These are phyloP conservation scores for Lasiodiplodia sp. DNA, from an alignment of 2,329 filamentous ascomycete genomes.

Conservation along the genomic window DNA sequence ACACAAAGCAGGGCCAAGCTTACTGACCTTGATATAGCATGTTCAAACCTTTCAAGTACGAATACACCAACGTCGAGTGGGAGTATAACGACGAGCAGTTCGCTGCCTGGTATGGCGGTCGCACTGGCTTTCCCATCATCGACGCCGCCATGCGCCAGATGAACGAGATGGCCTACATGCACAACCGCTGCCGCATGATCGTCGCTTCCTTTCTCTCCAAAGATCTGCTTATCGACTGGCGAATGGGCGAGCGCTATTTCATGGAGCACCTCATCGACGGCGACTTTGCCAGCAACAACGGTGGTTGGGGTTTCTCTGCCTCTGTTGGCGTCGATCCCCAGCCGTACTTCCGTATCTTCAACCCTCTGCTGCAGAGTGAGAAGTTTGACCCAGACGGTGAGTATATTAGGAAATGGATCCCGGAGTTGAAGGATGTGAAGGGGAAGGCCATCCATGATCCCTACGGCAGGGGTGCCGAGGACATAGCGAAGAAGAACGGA, in stretches of 20 bases:
- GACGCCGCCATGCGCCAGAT: conserved; percentile 88
- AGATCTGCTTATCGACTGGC: conserved; percentile 83
- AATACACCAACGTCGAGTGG: conserved; percentile 84
- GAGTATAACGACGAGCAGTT: conserved; percentile 76
- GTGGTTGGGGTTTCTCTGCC: conserved; percentile 71
- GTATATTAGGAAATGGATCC: conserved; percentile 85
- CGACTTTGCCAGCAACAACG: conserved; percentile 81
- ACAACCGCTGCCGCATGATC: conserved; percentile 86
- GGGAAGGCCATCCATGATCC: conserved; percentile 82
- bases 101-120: conserved; percentile 74
- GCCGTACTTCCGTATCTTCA: conserved; percentile 91
- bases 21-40: conserved; percentile 55
- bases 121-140: conserved; percentile 82
- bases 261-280: conserved; percentile 83
- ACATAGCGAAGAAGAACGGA: conserved; percentile 67
- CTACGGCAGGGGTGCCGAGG: conserved; percentile 69
- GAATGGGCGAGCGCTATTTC: conserved; percentile 80
- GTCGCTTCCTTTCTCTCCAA: conserved; percentile 82
- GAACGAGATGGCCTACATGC: conserved; percentile 74
- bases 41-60: conserved; percentile 81
- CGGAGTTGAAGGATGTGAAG: conserved; percentile 70
- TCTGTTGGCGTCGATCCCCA: conserved; percentile 81
- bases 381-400: conserved; percentile 81
- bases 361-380: conserved; percentile 82
- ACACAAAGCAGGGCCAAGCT: not conserved